Conservation (phyloP, 495 filamentous ascomycete species). For the Echria macrotheca region DNA sequence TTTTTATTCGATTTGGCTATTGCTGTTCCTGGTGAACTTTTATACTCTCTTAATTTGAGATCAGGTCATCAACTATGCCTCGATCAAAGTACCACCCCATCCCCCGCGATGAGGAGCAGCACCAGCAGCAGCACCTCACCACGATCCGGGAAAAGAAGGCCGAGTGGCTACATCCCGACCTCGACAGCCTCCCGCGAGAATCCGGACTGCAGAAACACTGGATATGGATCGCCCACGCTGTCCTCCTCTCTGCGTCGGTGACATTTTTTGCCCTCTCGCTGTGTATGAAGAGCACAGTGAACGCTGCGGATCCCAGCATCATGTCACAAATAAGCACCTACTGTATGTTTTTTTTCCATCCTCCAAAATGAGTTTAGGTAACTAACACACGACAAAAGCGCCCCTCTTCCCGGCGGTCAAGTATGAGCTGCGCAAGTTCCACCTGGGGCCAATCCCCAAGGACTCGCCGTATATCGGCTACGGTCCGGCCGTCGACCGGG, state of each 20-base stretch:
- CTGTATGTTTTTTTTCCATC: slow-evolving; percentile 24
- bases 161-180: slow-evolving; percentile 11
- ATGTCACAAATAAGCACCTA: slow-evolving; percentile 20
- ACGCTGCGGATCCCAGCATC: slow-evolving; percentile 2
- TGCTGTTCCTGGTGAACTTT: slow-evolving; percentile 9
- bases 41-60: slow-evolving; percentile 14
- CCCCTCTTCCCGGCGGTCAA: slow-evolving; percentile 41
- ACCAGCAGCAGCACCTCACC: slow-evolving; percentile 31
- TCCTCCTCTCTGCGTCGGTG: slow-evolving; percentile 36
- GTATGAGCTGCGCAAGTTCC: slow-evolving; percentile 40
- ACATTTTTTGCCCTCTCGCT: slow-evolving; percentile 39
- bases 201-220: slow-evolving; percentile 24
- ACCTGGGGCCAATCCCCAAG: slow-evolving; percentile 33
- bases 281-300: slow-evolving; percentile 29
- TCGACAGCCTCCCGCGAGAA: slow-evolving; percentile 1
- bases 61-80: slow-evolving; percentile 19
- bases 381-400: slow-evolving; percentile 29
- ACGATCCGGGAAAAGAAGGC: slow-evolving; percentile 20
- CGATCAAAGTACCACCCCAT: slow-evolving; percentile 30
- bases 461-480: slow-evolving; percentile 37
- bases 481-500: slow-evolving; percentile 39
- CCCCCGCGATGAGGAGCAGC: slow-evolving; percentile 35
- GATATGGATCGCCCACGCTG: slow-evolving; percentile 41
- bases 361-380: no score
- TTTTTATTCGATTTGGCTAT: slow-evolving; percentile 6